A percentile compares a stretch with the other conserved stretches of the same genome.
Conservation (phyloP, 2,329 filamentous ascomycete species). For the Botrytis cinerea region DNA sequence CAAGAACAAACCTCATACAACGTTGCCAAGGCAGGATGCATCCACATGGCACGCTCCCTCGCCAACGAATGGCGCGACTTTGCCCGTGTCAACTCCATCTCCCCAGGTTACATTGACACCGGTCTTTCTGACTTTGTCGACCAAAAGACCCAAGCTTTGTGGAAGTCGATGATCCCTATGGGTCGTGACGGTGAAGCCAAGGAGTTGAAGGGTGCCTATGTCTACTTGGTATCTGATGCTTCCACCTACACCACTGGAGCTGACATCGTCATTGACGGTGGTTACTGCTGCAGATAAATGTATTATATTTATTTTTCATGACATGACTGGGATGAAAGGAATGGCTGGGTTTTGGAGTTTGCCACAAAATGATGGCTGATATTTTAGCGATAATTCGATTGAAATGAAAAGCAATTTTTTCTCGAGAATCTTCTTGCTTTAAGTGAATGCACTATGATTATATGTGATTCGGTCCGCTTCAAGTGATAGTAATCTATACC, state of each 20-base stretch:
- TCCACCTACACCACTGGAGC: conserved; percentile 52
- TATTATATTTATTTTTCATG: neutral
- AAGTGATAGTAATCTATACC: too few relatives aligned
- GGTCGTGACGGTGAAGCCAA: conserved; percentile 61
- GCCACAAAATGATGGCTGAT: conserved; percentile 10
- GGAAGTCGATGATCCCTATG: conserved; percentile 61
- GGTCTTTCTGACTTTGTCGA: conserved; percentile 63
- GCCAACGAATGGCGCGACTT: conserved; percentile 72
- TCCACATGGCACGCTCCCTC: conserved; percentile 63
- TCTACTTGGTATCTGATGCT: conserved; percentile 51
- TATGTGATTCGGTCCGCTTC: neutral
- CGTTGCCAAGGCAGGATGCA: conserved; percentile 66
- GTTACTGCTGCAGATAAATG: conserved; percentile 42
- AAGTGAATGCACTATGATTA: neutral
- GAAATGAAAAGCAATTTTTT: conserved; percentile 3
- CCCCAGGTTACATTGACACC: conserved; percentile 69
- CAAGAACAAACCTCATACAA: conserved; percentile 69
- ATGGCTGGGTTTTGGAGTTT: conserved; percentile 12
- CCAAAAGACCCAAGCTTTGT: conserved; percentile 57
- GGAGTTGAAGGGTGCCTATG: conserved; percentile 61
- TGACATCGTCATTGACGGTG: conserved; percentile 53
- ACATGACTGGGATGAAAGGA: conserved; percentile 7
- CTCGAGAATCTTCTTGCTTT: neutral
- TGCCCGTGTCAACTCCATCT: conserved; percentile 68
- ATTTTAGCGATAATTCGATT: conserved; percentile 1